A percentile compares a stretch with the other conserved stretches of the same genome.
Conservation (phyloP, 225 moss, liverwort and hornwort genomes). For the Neckera pumila region DNA sequence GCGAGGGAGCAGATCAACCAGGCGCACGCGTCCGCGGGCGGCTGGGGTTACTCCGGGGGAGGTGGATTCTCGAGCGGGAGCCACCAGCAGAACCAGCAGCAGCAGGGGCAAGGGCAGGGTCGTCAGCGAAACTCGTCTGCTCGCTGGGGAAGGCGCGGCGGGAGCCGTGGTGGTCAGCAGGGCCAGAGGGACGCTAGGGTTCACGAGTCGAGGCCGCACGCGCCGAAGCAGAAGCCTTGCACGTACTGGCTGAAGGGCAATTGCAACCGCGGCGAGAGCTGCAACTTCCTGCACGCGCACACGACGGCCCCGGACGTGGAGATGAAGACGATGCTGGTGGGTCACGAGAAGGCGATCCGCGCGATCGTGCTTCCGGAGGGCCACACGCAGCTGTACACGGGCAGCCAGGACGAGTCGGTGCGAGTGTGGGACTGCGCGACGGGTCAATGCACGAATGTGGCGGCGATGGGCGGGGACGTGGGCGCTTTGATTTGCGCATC, state of each 20-base stretch:
- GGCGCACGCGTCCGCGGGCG: neutral
- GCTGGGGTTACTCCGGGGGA: slow-evolving; percentile 39
- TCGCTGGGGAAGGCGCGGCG: slow-evolving; percentile 25
- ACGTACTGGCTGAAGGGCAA: slow-evolving; percentile 71
- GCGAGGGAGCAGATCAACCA: slow-evolving; percentile 14
- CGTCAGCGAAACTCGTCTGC: slow-evolving; percentile 15
- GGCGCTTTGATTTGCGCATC: slow-evolving; percentile 76
- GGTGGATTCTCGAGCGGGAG: slow-evolving; percentile 60
- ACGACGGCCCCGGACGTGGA: slow-evolving; percentile 71
- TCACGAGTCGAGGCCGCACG: slow-evolving; percentile 24
- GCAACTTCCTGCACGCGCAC: slow-evolving; percentile 85
- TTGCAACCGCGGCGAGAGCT: slow-evolving; percentile 68
- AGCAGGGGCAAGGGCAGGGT: neutral
- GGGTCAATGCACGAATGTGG: slow-evolving; percentile 80
- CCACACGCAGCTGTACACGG: slow-evolving; percentile 73
- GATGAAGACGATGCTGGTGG: slow-evolving; percentile 76
- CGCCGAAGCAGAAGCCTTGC: slow-evolving; percentile 56
- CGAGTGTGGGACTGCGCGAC: slow-evolving; percentile 95
- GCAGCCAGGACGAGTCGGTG: slow-evolving; percentile 85
- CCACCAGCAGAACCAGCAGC: slow-evolving; percentile 8
- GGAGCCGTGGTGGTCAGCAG: slow-evolving; percentile 7
- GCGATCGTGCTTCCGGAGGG: slow-evolving; percentile 75
- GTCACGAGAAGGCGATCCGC: slow-evolving; percentile 93
- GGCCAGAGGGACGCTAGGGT: slow-evolving; percentile 19
- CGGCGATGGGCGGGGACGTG: slow-evolving; percentile 82